phyloP scores from a whole-genome alignment of 2,329 filamentous ascomycete genomes.

The Paecilomyces sp. region DNA sequence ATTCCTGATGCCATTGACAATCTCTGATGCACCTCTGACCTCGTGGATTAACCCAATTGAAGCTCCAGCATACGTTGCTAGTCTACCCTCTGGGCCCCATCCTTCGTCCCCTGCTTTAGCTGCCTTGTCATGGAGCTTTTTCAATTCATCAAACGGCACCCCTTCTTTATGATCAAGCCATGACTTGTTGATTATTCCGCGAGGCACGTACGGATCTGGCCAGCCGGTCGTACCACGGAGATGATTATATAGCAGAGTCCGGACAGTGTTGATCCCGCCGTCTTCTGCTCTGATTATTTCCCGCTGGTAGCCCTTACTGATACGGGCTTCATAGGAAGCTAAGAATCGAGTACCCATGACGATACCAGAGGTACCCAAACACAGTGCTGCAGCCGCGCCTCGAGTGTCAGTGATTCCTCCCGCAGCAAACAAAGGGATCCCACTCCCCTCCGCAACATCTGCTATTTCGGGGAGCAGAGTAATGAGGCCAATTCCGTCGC shows the following conservation, averaged over 20 bases:
- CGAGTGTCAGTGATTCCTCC: slow-evolving; percentile 49
- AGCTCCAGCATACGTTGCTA: slow-evolving; percentile 47
- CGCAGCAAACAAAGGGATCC: slow-evolving; percentile 44
- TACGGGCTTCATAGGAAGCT: slow-evolving; percentile 43
- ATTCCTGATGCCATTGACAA: slow-evolving; percentile 27
- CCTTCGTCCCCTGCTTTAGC: slow-evolving; percentile 34
- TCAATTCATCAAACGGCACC: slow-evolving; percentile 39
- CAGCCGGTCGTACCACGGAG: slow-evolving; percentile 53
- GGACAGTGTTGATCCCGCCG: slow-evolving; percentile 45
- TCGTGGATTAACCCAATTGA: slow-evolving; percentile 38
- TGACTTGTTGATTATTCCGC: slow-evolving; percentile 52
- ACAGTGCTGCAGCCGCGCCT: slow-evolving; percentile 43
- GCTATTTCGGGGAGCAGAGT: slow-evolving; percentile 46
- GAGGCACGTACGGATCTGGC: slow-evolving; percentile 53
- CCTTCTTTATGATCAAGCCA: slow-evolving; percentile 39
- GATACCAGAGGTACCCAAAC: slow-evolving; percentile 47
- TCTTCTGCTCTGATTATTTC: slow-evolving; percentile 46
- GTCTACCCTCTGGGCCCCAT: slow-evolving; percentile 42
- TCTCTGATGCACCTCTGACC: slow-evolving; percentile 32
- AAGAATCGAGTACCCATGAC: slow-evolving; percentile 61
- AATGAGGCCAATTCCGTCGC: slow-evolving; percentile 43
- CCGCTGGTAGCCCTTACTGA: slow-evolving; percentile 45
- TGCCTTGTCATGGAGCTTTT: slow-evolving; percentile 36
- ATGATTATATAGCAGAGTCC: slow-evolving; percentile 48
- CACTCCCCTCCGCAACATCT: slow-evolving; percentile 40